Conservation (phyloP, 2,329 filamentous ascomycete genomes). For the Diaporthe amygdali region DNA sequence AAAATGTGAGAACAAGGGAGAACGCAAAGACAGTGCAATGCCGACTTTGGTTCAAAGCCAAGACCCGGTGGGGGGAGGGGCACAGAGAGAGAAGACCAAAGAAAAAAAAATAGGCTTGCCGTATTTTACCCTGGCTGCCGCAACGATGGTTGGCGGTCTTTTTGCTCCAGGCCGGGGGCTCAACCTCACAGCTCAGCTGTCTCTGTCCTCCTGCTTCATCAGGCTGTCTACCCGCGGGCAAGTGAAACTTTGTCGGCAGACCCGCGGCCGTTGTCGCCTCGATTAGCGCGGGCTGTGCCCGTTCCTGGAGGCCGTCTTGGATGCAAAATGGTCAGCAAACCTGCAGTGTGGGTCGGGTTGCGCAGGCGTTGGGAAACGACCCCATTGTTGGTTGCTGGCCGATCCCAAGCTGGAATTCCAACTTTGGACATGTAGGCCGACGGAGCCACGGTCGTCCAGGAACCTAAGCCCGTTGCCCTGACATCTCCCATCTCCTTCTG, state of each 20-base stretch:
- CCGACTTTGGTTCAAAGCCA: background rate
- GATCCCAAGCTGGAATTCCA: slow-evolving; percentile 1
- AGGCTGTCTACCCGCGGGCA: background rate
- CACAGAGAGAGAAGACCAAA: background rate
- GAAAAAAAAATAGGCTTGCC: background rate
- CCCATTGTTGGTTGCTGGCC: background rate
- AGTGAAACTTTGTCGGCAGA: slow-evolving; percentile 14
- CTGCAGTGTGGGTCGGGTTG: slow-evolving; percentile 1
- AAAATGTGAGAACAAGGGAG: slow-evolving; percentile 2
- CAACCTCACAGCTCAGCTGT: background rate
- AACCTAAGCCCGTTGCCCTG: slow-evolving; percentile 10
- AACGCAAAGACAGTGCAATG: background rate
- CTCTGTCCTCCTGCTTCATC: slow-evolving; percentile 4
- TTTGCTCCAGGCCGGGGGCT: background rate
- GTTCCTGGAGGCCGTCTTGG: slow-evolving; percentile 12
- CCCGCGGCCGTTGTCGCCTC: background rate
- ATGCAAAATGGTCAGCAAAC: slow-evolving; percentile 3
- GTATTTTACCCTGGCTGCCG: slow-evolving; percentile 8
- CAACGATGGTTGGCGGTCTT: background rate
- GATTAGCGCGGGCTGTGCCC: slow-evolving; percentile 8
- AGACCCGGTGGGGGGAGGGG: background rate
- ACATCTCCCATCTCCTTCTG: slow-evolving; percentile 18
- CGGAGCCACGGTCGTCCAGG: slow-evolving; percentile 8
- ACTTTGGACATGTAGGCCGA: slow-evolving; percentile 10
- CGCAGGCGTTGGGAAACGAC: slow-evolving; percentile 13